Base-by-base conservation (phyloP, 805 yeast species). In the Naumovozyma castellii region DNA sequence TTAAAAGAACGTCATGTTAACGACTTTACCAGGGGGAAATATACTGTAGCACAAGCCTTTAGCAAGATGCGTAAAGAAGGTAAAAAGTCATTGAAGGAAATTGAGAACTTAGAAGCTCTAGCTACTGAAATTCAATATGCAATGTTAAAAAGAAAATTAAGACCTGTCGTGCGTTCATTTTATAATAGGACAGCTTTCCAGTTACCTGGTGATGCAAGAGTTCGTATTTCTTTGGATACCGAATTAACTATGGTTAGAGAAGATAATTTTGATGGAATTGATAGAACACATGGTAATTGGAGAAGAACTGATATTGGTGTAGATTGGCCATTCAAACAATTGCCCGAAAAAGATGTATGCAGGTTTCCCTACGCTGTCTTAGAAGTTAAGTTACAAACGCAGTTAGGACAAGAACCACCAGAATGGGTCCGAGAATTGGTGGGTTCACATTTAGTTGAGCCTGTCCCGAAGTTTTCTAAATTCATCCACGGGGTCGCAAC, bases 151-250 rank as follows among this genome's bases (percentile, higher is more conserved):
- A 80, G 80, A 59, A 81, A 80, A 61, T 70, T 84, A 61, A 76
- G 97, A 57, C 99, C 99, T 1, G 96, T 87, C 34, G 84, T 86
- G 66, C 77, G 99, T 64, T 84, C 97, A 1, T 92, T 92, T 62
- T 92, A 92, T 67, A 87, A 88, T 65, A 83, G 99, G 71, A 92
- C 98, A 29, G 98, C 98, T 2, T 92, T 92, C 75, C 98, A 92
- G 69, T 75, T 92, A 42, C 98, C 99, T 4, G 99, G 99, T 43
- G 99, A 92, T 64, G 98, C 99, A 5, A 78, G 98, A 57, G 99
- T 92, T 32, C 87, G 99, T 71, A 92, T 94, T 48, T 92, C 98
- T 34, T 77, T 92, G 47, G 99, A 92, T 60, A 90, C 98, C 0
- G 97, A 92, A 66, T 74, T 92, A 49, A 71, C 94, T n/a, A 85